Conservation (phyloP, 2,329 filamentous ascomycete genomes). For the Knufia fluminis region DNA sequence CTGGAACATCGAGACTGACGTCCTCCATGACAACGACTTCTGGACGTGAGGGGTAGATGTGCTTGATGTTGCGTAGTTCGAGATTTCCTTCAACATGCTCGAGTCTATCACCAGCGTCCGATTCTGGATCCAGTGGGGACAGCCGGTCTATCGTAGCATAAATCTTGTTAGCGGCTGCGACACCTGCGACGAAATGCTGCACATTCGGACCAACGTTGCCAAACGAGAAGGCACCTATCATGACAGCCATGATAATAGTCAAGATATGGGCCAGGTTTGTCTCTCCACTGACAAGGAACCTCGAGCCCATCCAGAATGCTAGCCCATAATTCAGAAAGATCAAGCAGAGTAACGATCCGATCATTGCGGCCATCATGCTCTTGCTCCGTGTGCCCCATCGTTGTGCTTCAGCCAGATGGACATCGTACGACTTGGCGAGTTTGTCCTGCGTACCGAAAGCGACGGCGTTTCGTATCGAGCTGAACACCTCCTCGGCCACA, state of each 20-base stretch:
- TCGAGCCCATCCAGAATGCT: conserved; percentile 75
- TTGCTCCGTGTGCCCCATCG: conserved; percentile 69
- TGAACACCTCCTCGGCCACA: conserved; percentile 87
- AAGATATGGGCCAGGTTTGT: conserved; percentile 62
- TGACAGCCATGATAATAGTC: conserved; percentile 79
- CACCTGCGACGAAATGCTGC: conserved; percentile 73
- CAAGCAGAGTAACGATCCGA: conserved; percentile 73
- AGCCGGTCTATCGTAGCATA: conserved; percentile 83
- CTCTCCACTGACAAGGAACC: conserved; percentile 59
- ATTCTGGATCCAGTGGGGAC: conserved; percentile 73
- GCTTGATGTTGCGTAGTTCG: conserved; percentile 71
- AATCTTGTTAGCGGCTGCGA: conserved; percentile 83
- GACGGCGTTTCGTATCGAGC: conserved; percentile 82
- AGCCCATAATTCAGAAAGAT: conserved; percentile 82
- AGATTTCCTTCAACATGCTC: conserved; percentile 67
- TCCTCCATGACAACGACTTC: conserved; percentile 83
- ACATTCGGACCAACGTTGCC: conserved; percentile 79
- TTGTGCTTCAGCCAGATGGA: conserved; percentile 63
- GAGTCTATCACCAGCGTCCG: conserved; percentile 61
- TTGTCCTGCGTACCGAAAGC: conserved; percentile 92
- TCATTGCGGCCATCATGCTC: conserved; percentile 62
- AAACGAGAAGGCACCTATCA: conserved; percentile 86
- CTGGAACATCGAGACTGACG: conserved; percentile 69
- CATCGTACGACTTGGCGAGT: conserved; percentile 76
- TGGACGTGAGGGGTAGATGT: conserved; percentile 88